Evolutionary conservation across 306 rosid species (phyloP), one percentile per base, ranked within the genome.

Genomic region (Clitoria ternatea): DNA sequence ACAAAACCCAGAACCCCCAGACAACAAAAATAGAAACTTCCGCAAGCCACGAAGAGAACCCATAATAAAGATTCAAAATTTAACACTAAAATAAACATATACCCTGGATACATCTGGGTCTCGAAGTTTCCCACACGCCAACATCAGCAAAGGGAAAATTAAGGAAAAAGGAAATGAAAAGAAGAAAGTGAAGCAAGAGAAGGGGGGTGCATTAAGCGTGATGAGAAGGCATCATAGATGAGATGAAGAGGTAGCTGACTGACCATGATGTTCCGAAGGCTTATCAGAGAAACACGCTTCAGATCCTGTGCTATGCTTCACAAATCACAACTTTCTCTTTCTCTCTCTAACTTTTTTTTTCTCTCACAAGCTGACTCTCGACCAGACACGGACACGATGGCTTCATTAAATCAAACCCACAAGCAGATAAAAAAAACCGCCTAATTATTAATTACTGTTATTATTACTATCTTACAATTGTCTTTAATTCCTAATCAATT

Each of bases 361-460:
- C 60, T 71, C 27, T 54, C 20, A 47, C 71, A 3, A 54, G 78
- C 64, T 69, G 78, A 63, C 87, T 29, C 32, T 59, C 65, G 14
- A 65, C 14, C 18, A 66, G 42, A 43, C 86, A 72, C 82, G 87
- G 90, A 78, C 86, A 42, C 76, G 33, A 80, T 65, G 81, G 73
- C 73, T 69, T 69, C 67, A 78, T 90, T 80, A 81, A 87, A 87
- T 86, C 82, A 81, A 81, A 65, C 83, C 75, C 69, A 62, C 33
- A 55, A 63, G 59, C 62, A 47, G 47, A 42, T 50, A 32, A 15
- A 53, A 61, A 61, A 53, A 56, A 63, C 66, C 44, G 52, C 33
- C 74, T 70, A 52, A 64, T 77, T 70, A 56, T 61, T 68, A 40
- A 65, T 52, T 57, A 5, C 13, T 3, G 17, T 26, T 22, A 35